Evolutionary conservation across 352 stramenopile species (phyloP).

Genomic region (Phytopythium aichiense): DNA sequence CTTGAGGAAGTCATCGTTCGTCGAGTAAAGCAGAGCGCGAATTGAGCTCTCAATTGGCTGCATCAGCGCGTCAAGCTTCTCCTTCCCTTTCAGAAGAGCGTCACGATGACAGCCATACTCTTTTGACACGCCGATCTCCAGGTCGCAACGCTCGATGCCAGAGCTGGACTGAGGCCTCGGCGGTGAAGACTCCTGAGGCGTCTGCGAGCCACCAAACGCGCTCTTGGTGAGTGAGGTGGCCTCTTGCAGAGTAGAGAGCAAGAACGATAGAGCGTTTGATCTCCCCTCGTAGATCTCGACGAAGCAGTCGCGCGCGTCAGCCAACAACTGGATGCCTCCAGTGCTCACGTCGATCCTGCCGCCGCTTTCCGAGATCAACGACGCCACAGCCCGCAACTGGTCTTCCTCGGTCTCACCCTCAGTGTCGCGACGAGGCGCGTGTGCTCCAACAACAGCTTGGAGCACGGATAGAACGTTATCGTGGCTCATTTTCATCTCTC

Average conservation of each 20-base stretch:
- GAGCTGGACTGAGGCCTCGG: neutral
- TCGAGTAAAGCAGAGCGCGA: slow-evolving; percentile 49
- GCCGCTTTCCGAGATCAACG: slow-evolving; percentile 39
- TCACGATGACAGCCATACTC: slow-evolving; percentile 23
- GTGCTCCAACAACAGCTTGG: slow-evolving; percentile 4
- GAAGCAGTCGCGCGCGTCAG: slow-evolving; percentile 21
- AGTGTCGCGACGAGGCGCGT: neutral
- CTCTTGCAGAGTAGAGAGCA: slow-evolving; percentile 50
- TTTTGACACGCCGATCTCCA: slow-evolving; percentile 5
- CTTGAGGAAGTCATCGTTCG: slow-evolving; percentile 57
- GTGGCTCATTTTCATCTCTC: slow-evolving; percentile 36
- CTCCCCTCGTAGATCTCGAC: slow-evolving; percentile 38
- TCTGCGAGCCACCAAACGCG: neutral
- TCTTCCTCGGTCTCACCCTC: slow-evolving; percentile 7
- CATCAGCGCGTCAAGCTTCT: slow-evolving; percentile 28
- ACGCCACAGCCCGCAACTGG: slow-evolving; percentile 19
- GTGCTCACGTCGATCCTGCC: slow-evolving; percentile 43
- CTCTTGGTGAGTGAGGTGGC: slow-evolving; percentile 32
- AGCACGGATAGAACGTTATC: slow-evolving; percentile 45
- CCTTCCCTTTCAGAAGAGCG: slow-evolving; percentile 29
- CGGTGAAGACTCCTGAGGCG: neutral
- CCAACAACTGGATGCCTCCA: slow-evolving; percentile 25
- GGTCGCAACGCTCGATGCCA: slow-evolving; percentile 8
- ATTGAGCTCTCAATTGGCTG: slow-evolving; percentile 36
- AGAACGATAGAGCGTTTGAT: slow-evolving; percentile 32